Base-by-base conservation (phyloP, 768 basidiomycete species). In the Cyclocybe aegerita region DNA sequence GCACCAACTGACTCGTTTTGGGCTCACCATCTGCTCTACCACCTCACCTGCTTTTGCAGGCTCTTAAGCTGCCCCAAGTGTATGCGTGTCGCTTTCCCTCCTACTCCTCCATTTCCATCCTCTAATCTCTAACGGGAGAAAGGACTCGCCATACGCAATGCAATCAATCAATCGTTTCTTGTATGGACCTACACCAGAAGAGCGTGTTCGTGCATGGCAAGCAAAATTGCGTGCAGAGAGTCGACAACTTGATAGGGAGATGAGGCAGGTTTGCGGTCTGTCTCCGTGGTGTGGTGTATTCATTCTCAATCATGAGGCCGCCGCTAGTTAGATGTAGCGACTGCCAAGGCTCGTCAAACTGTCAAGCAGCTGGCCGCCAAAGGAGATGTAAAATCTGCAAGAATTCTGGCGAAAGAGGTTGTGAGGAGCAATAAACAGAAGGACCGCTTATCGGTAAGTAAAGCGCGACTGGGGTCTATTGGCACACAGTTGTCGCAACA, bases 101-200 rank as follows among this genome's bases (percentile, higher is more conserved):
- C 23, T 23, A 23, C 23, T 23, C 23, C 5, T 23, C 4, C 23
- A 23, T 23, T 23, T 23, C 23, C 4, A 37, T 37, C 36, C 36
- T 37, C 15, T 11, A 7, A 37, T 37, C 36, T 45, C 12, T 4
- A 17, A 17, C 11, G 16, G 17, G 11, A 38, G 33, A 10, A 14
- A 7, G 12, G 23, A n/a, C 35, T 31, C 23, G 12, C 7, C 15
- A 23, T 14, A 30, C 17, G 38, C 17, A 23, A 92, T 93, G 90
- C 90, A 93, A 67, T 70, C 86, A 32, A 88, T 98, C 64, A 95
- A 93, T 66, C 85, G 93, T 37, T 94, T 95, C 66, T 70, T 99
- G 39, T 98, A 98, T 72, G 97, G 97, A 2, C 96, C 94, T 12
- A 93, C 96, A 0, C 88, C 95, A 16, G 94, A 98, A 69, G 97